Evolutionary conservation across 2,329 filamentous ascomycete species (phyloP), one percentile per base, ranked within the genome.

Genomic region (Fusarium nurragi): DNA sequence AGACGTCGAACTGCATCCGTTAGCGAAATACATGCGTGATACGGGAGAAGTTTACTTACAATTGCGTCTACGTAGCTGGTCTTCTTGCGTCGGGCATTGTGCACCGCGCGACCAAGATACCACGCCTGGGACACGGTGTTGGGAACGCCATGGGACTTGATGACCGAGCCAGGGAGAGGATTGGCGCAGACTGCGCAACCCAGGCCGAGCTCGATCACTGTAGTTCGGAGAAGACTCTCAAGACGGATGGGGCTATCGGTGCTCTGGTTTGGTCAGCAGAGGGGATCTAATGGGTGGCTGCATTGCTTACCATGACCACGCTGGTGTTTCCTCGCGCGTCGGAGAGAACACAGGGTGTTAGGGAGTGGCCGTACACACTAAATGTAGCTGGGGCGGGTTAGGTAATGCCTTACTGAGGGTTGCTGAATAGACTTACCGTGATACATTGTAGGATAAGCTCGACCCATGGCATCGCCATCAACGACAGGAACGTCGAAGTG

Each of bases 91-190:
- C 69, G 64, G 22, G 69, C 69, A 5, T 60, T 36, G 16, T 70
- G 66, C 1, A 72, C 67, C 0, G 84, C 85, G 1, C 86, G 80
- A 0, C 87, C 86, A 23, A 89, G 86, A 36, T 81, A 77, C 83
- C 81, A 86, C 1, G 80, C 79, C 53, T 81, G 79, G 0, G 81
- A 84, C 11, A 82, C 70, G 0, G 81, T 85, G 55, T 84, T 79
- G 43, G 80, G 74, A 7, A 79, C 70, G 11, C 71, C 71, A 18
- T 74, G 69, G 0, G 74, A 57, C 40, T 78, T 79, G 36, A 79
- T 70, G 0, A 69, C 72, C 0, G 72, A 72, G 2, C 72, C 77
- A 1, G 69, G 67, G 4, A 79, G 65, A 1, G 77, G 77, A 13
- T 72, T 72, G 3, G 73, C 71, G 26, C 74, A 77, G 6, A 77